These are phyloP conservation scores for Ehretia macrophylla DNA, from an alignment of 257 asterid genomes.

Conservation along the genomic window DNA sequence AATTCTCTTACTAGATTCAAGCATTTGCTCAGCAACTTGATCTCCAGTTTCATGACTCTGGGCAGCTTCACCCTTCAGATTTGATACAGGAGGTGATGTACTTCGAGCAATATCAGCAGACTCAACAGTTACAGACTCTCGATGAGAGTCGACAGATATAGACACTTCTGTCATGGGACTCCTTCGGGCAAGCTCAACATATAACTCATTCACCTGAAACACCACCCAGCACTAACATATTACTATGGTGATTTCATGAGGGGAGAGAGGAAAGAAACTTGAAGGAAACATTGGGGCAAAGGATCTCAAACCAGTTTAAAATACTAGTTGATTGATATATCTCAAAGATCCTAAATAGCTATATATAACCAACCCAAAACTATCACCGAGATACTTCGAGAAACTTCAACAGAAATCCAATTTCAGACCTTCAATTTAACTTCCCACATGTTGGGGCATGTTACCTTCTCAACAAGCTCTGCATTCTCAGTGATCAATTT, in stretches of 20 bases:
- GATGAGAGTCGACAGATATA: slow-evolving; percentile 16
- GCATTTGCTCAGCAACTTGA: slow-evolving; percentile 24
- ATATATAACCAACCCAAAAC: too few relatives aligned
- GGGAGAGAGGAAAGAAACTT: slow-evolving; percentile 2
- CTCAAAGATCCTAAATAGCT: not conserved
- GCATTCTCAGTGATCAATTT: slow-evolving; percentile 49
- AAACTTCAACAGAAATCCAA: too few relatives aligned
- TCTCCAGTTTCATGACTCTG: slow-evolving; percentile 11
- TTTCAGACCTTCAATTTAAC: not conserved
- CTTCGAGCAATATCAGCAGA: slow-evolving; percentile 23
- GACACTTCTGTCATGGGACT: slow-evolving; percentile 24
- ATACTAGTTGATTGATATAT: not conserved
- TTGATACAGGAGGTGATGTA: slow-evolving; percentile 21
- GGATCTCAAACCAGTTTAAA: not conserved
- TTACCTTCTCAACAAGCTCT: slow-evolving; percentile 62
- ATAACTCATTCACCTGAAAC: slow-evolving; percentile 56
- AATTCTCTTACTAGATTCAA: slow-evolving; percentile 29
- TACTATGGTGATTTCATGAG: too few relatives aligned
- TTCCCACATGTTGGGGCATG: not conserved
- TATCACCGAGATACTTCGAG: too few relatives aligned
- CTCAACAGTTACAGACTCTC: slow-evolving; percentile 21
- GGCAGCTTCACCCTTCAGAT: slow-evolving; percentile 22
- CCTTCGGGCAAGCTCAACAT: slow-evolving; percentile 43
- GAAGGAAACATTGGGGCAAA: too few relatives aligned
- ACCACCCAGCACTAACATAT: not conserved